phyloP scores from a whole-genome alignment of 371 early-diverging fungal genomes.

The Fennellomyces sp. region DNA sequence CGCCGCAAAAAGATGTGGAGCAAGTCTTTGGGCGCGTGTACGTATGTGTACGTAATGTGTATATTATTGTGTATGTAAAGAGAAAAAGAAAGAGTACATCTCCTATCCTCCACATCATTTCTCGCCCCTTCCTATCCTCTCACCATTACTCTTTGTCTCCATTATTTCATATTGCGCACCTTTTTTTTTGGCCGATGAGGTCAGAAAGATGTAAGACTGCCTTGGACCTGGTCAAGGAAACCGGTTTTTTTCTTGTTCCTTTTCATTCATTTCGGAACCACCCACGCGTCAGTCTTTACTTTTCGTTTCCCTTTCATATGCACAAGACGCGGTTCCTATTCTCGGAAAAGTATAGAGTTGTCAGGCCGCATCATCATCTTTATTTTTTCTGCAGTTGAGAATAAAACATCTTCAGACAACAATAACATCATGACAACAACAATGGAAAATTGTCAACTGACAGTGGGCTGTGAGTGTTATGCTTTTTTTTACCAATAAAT shows the following conservation, averaged over 20 bases:
- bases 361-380: background rate
- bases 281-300: background rate
- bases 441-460: background rate
- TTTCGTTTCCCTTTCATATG: background rate
- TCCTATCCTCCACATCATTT: too few relatives aligned
- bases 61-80: too few relatives aligned
- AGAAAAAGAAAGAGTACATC: too few relatives aligned
- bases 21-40: too few relatives aligned
- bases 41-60: too few relatives aligned
- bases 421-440: constrained; percentile 4
- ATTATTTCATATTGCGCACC: background rate
- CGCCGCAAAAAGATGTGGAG: background rate
- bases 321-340: too few relatives aligned
- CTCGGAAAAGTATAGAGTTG: too few relatives aligned
- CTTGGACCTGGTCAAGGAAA: background rate
- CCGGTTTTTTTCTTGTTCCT: background rate
- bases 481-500: too few relatives aligned
- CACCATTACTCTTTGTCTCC: background rate
- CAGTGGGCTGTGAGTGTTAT: too few relatives aligned
- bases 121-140: too few relatives aligned
- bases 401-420: constrained; percentile 4
- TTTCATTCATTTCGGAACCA: constrained; percentile 2
- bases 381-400: background rate
- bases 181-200: background rate
- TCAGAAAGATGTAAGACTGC: background rate